Evolutionary conservation across 2,329 filamentous ascomycete species (phyloP), one percentile per base, ranked within the genome.

Genomic region (Orbilia ellipsospora): DNA sequence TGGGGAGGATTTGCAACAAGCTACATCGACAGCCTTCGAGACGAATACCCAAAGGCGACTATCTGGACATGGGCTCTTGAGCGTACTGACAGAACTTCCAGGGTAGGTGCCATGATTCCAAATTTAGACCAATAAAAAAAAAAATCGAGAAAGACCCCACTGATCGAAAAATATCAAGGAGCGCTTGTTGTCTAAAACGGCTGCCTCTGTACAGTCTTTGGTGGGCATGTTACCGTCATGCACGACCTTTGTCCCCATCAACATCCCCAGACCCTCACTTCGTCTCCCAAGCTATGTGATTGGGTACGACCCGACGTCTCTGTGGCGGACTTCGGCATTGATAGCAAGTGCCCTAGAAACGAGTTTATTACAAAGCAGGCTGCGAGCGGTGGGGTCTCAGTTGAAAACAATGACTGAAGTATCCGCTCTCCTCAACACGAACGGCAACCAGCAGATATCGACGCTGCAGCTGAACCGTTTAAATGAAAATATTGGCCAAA

Each of bases 1-100:
- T 95, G 92, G 92, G 91, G 89, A 76, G 91, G 92, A 0, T 94
- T 94, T 81, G 87, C 90, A 5, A 84, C 89, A 2, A 86, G 87
- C 72, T 94, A 94, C 80, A 82, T 93, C 26, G 90, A 98, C 81
- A 86, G 89, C 31, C 83, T 99, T 69, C 85, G 92, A 76, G 95
- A 99, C 81, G 95, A 99, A 81, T 94, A 94, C 81, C 69, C 69
- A 26, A 98, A 97, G 83, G 88, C 89, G 40, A 89, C 89, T 60
- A 88, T 97, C 36, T 96, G 93, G 91, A 87, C 93, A 12, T 98
- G 94, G 90, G 94, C 91, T 0, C 81, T 93, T 20, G 91, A 96
- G 81, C 89, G 90, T 67, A 84, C 86, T 48, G 84, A 82, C 57
- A 86, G 84, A 51, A 83, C 86, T 31, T 82, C 86, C 45, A 84